phyloP scores from a whole-genome alignment of 495 filamentous ascomycete genomes.

The Astrothelium subdiscretum region DNA sequence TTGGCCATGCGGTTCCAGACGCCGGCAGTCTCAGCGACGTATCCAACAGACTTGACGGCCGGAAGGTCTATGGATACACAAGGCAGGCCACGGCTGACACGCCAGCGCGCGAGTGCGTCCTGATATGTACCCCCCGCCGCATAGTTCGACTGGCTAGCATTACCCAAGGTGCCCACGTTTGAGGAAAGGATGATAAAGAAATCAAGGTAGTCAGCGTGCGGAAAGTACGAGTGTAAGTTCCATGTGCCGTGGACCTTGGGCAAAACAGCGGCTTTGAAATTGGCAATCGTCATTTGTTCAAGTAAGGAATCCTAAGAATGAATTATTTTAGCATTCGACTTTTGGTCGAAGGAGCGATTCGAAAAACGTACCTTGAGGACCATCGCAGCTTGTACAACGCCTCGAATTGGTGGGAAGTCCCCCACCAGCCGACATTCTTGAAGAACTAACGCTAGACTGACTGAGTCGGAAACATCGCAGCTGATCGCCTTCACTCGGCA shows the following conservation, averaged over 20 bases:
- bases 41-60: constrained; percentile 5
- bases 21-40: constrained; percentile 3
- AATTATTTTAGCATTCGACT: neutral
- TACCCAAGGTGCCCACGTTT: constrained; percentile 3
- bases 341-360: neutral
- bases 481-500: neutral
- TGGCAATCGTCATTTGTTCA: constrained; percentile 1
- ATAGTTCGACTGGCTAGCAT: constrained; percentile 8
- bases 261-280: neutral
- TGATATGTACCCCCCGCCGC: constrained; percentile 6
- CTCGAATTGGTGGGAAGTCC: neutral
- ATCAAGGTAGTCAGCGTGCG: constrained; percentile 2
- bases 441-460: neutral
- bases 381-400: constrained; percentile 9
- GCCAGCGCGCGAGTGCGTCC: constrained; percentile 7
- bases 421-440: neutral
- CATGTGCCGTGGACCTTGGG: constrained; percentile 7
- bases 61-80: constrained; percentile 5
- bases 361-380: constrained; percentile 4
- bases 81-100: constrained; percentile 5
- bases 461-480: neutral
- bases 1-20: neutral
- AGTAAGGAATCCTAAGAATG: constrained; percentile 2
- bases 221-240: constrained; percentile 5
- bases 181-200: constrained; percentile 13